phyloP scores from a whole-genome alignment of 345 rosid genomes.

The Rhodamnia argentea region DNA sequence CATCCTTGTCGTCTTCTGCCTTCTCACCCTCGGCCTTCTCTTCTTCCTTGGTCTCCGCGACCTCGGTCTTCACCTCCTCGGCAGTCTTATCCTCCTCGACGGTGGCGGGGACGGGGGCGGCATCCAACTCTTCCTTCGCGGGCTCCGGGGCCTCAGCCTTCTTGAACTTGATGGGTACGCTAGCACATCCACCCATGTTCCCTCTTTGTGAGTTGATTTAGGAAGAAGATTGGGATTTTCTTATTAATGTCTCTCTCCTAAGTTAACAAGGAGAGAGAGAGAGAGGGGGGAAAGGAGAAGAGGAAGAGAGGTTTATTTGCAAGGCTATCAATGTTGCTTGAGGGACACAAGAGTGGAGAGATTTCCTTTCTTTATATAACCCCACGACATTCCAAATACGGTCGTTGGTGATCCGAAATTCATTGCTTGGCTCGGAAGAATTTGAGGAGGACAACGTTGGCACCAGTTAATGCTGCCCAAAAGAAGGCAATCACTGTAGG shows the following conservation, averaged over 20 bases:
- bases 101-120: neutral
- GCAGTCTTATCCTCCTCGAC: neutral
- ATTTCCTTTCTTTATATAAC: neutral
- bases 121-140: neutral
- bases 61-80: neutral
- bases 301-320: neutral
- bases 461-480: neutral
- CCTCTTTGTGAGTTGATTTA: neutral
- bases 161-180: constrained; percentile 5
- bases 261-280: neutral
- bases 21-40: neutral
- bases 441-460: neutral
- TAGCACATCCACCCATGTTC: constrained; percentile 9
- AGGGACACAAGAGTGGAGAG: neutral
- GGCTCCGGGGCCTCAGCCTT: constrained; percentile 1
- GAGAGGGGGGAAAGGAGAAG: neutral
- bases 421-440: neutral
- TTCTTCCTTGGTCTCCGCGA: neutral
- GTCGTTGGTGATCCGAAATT: neutral
- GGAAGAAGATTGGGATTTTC: neutral
- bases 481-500: neutral
- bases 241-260: neutral
- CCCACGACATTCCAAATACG: neutral
- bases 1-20: neutral
- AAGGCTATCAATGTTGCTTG: neutral